Percentiles rank a stretch among this genome's conserved stretches.
Conservation (phyloP, 2,329 filamentous ascomycete species). For the Epicoccum nigrum region DNA sequence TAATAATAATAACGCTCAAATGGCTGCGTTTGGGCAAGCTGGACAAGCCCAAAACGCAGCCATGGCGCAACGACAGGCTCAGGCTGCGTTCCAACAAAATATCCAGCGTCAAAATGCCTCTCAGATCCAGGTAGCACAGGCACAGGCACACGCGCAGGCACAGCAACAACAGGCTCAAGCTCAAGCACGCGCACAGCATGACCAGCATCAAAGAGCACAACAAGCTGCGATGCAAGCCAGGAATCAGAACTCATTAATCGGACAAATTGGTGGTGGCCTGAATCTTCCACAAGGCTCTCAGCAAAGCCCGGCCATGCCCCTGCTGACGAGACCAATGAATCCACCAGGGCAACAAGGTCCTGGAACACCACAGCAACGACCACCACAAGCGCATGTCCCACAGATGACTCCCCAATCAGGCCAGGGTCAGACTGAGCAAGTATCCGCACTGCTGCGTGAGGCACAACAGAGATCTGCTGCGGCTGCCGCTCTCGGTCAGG, state of each 20-base stretch:
- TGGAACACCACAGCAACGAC: constrained; percentile 43
- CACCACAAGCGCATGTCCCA: constrained; percentile 43
- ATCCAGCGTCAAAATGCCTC: constrained; percentile 46
- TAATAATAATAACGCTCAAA: constrained; percentile 58
- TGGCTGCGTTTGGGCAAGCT: constrained; percentile 43
- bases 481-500: constrained; percentile 35
- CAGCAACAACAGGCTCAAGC: constrained; percentile 14
- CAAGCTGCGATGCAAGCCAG: constrained; percentile 41
- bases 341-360: constrained; percentile 52
- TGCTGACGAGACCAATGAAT: constrained; percentile 56
- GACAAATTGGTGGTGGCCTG: constrained; percentile 51
- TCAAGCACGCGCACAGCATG: constrained; percentile 34
- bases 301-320: constrained; percentile 56
- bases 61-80: constrained; percentile 39
- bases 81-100: constrained; percentile 31
- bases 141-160: constrained; percentile 17
- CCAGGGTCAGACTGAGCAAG: constrained; percentile 36
- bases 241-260: constrained; percentile 40
- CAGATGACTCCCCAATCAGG: constrained; percentile 44
- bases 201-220: constrained; percentile 42
- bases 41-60: constrained; percentile 34
- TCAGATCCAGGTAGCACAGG: constrained; percentile 36
- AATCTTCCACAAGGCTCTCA: constrained; percentile 50
- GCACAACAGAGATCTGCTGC: constrained; percentile 44
- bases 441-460: constrained; percentile 40